Evolutionary conservation across 1,284 basidiomycete species (phyloP), one percentile per base, ranked within the genome.

Genomic region (Melampsora larici-populina): DNA sequence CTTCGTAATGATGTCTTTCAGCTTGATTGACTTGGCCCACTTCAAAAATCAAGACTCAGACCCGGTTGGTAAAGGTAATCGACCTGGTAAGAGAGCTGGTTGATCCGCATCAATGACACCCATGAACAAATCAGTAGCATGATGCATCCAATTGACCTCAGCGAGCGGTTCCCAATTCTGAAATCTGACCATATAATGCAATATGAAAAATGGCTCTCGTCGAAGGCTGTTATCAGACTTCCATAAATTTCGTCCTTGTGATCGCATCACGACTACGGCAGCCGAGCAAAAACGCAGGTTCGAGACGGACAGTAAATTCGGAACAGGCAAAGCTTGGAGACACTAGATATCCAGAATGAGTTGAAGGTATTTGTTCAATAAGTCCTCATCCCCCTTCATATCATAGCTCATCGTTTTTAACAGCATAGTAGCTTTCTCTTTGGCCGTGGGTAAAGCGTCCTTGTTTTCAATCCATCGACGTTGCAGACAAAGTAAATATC

Each of bases 81-180:
- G 43, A 74, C 79, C 31, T 26, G 60, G 18, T 66, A 70, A 78
- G 80, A 82, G 64, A 82, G 84, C 40, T 76, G 79, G 76, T 24
- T 87, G 84, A 70, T 93, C 90, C 17, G 86, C 85, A 81, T 96
- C 91, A n/a, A 90, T 87, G 17, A 91, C 88, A 24, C 94, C 93
- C 15, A 99, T 88, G 26, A 98, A 86, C 33, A 99, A 89, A 82
- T 97, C 92, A 33, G 98, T 86, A 43, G 94, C 93, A 63, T 98
- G 88, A 80, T 92, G 91, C 65, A 97, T 91, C 97, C 97, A 99
- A 83, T 97, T 95, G 79, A 92, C 89, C 80, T 97, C 94, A 0
- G 92, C 90, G 24, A 99, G 85, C 13, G 91, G 89, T 81, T 99
- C 97, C 97, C 97, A 99, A 83, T 88, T 96, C 85, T 99, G 95